Base-by-base conservation (phyloP, 768 basidiomycete genomes). In the Boletus eberwhitei region DNA sequence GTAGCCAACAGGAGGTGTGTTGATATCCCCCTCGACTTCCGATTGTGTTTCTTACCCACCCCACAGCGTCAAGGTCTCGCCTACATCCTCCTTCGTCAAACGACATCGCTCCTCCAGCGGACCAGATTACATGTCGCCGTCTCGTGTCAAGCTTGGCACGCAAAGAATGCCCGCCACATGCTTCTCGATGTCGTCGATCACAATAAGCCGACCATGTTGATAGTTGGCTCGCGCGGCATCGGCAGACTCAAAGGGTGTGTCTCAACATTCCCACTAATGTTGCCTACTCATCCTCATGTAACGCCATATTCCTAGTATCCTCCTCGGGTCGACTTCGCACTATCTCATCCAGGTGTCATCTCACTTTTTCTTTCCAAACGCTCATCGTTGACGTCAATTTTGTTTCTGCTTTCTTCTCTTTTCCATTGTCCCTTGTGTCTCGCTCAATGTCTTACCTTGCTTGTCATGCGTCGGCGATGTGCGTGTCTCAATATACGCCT, bases 121-220 rank as follows among this genome's bases (percentile, higher is more conserved):
- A 99, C 97, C 0, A 82, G 79, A 54, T 75, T 98, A 52, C 85
- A 98, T 57, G 90, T 97, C 29, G 85, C 84, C 0, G 83, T 98
- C 37, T 78, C 84, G 4, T 98, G 96, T 70, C 94, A 98, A 73
- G 94, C 95, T 29, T 90, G 95, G 83, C 95, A 98, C 60, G 93
- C 95, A n/a, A 97, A 96, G 77, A 95, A 95, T 66, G 79, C 88
- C 2, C 75, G 92, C 22, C 92, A 94, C 65, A 94, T 95, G 86
- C 74, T 96, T 22, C 75, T 96, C 82, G 90, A 95, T 63, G 82
- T 98, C 49, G 86, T 96, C 24, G 95, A 98, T 64, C 82, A 89
- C 65, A 76, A 85, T 36, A 86, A 93, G 53, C 95, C 95, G 1
- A 84, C 83, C 8, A 94, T 97, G 90, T 76, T 93, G 32, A 96